A percentile compares a stretch with the other conserved stretches of the same genome.
phyloP scores from a whole-genome alignment of 2,329 filamentous ascomycete species.

The Fusarium foetens region DNA sequence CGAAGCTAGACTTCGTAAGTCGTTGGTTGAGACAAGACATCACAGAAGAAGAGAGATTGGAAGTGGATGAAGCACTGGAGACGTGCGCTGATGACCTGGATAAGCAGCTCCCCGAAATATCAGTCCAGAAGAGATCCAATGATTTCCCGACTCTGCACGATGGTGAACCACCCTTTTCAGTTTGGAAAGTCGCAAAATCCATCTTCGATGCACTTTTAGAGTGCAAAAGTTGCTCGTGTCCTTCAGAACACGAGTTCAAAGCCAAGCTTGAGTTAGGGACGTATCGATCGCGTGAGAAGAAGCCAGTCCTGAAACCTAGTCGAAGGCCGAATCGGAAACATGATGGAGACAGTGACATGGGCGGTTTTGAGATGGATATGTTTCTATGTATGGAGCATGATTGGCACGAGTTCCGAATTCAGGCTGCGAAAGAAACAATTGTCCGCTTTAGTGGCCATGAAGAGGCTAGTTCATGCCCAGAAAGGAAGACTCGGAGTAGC shows the following conservation, averaged over 20 bases:
- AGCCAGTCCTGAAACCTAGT: background rate
- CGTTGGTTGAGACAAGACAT: background rate
- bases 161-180: background rate
- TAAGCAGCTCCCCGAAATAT: too few species aligned
- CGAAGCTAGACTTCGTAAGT: background rate
- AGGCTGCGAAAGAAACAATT: background rate
- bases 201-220: background rate
- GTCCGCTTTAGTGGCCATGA: background rate
- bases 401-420: constrained; percentile 5
- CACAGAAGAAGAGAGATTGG: background rate
- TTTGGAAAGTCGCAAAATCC: constrained; percentile 11
- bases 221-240: constrained; percentile 1
- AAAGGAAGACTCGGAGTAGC: too few species aligned
- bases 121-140: too few species aligned
- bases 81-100: background rate
- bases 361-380: background rate
- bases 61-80: background rate
- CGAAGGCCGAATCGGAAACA: background rate
- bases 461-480: background rate
- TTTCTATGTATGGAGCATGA: constrained; percentile 4
- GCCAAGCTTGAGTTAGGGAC: constrained; percentile 7
- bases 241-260: background rate
- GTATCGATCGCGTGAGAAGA: background rate
- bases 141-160: too few species aligned
- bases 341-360: background rate